Conservation (phyloP, 2,329 filamentous ascomycete genomes). For the Aureobasidium vineae region DNA sequence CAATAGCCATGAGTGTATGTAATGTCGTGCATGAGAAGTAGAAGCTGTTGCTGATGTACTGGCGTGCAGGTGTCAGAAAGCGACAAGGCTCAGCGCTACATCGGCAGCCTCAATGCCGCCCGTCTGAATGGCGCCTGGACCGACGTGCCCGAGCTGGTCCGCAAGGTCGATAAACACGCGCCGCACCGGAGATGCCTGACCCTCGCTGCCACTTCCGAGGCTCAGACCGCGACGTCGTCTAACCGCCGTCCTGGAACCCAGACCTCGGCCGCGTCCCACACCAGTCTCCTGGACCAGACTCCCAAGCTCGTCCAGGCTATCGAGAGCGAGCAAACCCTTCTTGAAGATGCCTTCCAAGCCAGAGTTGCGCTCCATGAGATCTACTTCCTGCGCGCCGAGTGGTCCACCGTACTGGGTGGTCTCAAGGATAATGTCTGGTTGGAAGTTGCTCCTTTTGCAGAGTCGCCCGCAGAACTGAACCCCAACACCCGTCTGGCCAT, state of each 20-base stretch:
- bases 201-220: conserved; percentile 49
- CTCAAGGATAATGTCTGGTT: conserved; percentile 25
- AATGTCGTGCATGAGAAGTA: not conserved
- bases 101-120: conserved; percentile 77
- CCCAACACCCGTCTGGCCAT: conserved; percentile 25
- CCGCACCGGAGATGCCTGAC: conserved; percentile 70
- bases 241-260: conserved; percentile 45
- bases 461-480: not conserved
- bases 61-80: conserved; percentile 51
- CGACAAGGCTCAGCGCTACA: conserved; percentile 78
- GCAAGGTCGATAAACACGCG: conserved; percentile 94
- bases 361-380: conserved; percentile 82
- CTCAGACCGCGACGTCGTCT: conserved; percentile 47
- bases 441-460: conserved; percentile 6
- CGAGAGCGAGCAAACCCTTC: conserved; percentile 43
- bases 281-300: conserved; percentile 26
- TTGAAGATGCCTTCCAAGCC: conserved; percentile 69
- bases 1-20: conserved; percentile 12
- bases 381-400: conserved; percentile 68
- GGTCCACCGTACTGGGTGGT: conserved; percentile 22
- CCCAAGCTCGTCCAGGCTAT: conserved; percentile 32
- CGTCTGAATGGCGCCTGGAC: conserved; percentile 87
- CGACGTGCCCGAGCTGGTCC: conserved; percentile 79
- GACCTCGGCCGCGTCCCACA: conserved; percentile 39
- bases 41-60: not conserved